Evolutionary conservation across 2,329 filamentous ascomycete species (phyloP), one percentile per base, ranked within the genome.

Genomic region (Cyanodermella asteris): DNA sequence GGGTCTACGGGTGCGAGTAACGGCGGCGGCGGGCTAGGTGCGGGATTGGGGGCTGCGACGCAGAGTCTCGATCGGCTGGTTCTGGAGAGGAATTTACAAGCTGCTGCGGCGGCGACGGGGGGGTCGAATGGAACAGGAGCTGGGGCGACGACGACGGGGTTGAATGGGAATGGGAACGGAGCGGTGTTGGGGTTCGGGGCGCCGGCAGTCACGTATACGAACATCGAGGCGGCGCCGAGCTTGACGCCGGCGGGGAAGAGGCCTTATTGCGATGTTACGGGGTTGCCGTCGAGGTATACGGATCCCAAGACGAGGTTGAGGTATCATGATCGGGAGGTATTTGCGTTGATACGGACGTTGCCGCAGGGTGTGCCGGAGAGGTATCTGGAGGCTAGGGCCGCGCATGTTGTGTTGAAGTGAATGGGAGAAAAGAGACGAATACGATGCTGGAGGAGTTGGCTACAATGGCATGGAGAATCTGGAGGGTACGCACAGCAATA

Each of bases 251-350:
- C 73, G 25, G 74, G 80, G 36, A 66, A 77, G 43, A 81, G 72
- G 49, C 76, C 74, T 40, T 97, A 94, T 50, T 97, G 87, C 55
- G 90, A 97, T 48, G 65, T 97, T 39, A 97, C 87, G 1, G 90
- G 87, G 2, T 53, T 97, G 35, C 68, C 78, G n/a, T 78, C 81
- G 16, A 73, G 75, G 5, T 97, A 97, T 45, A 68, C 77, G 16
- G 87, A 97, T 45, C 90, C 87, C 3, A 97, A 97, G 62, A 91
- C 82, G 19, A 65, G 84, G 34, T 51, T 97, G 48, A 62, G 84
- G 33, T 97, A 97, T 50, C 77, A 91, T 49, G 73, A 97, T 47
- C 75, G 67, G 47, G 87, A 97, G 55, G 66, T 94, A 5, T 97
- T 93, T 55, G 66, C 64, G 3, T 64, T 81, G 20, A 73, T 97